phyloP scores from a whole-genome alignment of 176 grass and related monocot species.

The Cenchrus purpureus region DNA sequence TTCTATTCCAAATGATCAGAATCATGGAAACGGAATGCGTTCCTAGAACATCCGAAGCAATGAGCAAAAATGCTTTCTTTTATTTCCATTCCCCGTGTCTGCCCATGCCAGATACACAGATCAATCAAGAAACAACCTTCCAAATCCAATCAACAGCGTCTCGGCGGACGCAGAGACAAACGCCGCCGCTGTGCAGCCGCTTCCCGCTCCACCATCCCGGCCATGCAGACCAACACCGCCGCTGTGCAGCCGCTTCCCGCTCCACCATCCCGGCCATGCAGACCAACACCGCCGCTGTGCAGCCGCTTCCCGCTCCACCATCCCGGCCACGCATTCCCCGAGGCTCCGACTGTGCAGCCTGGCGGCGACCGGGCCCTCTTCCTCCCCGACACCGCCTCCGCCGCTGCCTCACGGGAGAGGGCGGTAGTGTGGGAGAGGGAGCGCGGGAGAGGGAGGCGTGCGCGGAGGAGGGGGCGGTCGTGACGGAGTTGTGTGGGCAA shows the following conservation, averaged over 20 bases:
- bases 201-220: background rate
- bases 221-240: background rate
- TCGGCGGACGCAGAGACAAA: conserved; percentile 57
- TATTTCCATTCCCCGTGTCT: background rate
- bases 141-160: conserved; percentile 87
- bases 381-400: no score
- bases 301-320: conserved; percentile 66
- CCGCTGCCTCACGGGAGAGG: no score
- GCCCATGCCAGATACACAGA: background rate
- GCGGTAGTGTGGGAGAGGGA: no score
- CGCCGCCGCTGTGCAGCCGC: conserved; percentile 56
- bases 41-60: conserved; percentile 1
- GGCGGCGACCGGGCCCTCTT: no score
- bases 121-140: conserved; percentile 67
- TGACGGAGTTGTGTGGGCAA: conserved; percentile 33
- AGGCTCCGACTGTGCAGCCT: conserved; percentile 46
- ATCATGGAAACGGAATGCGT: conserved; percentile 19
- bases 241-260: conserved; percentile 41
- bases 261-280: no score
- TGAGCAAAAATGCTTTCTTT: background rate
- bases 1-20: conserved; percentile 12
- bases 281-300: conserved; percentile 24
- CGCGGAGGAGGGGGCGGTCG: no score
- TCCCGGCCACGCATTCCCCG: conserved; percentile 51
- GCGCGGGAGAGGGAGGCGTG: no score